A percentile compares a stretch with the other conserved stretches of the same genome.
These are phyloP conservation scores for Fragaria iinumae DNA, from an alignment of 306 rosid genomes.

Conservation along the genomic window DNA sequence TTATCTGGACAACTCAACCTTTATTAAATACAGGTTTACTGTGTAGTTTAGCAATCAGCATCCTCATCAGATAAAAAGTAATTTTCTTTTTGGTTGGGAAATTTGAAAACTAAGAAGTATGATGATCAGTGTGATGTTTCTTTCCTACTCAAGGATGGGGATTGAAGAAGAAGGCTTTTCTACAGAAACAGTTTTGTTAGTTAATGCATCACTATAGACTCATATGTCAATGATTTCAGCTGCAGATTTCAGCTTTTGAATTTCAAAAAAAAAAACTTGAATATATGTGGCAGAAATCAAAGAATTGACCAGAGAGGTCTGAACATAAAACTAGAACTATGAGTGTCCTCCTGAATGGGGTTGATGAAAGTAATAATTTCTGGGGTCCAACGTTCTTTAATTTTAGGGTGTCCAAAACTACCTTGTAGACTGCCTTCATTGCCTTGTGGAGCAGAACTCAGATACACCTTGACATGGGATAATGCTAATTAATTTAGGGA, in stretches of 20 bases:
- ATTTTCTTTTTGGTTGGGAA: conserved; percentile 7
- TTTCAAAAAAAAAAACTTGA: background rate
- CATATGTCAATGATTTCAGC: background rate
- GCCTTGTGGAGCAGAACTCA: background rate
- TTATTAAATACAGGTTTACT: background rate
- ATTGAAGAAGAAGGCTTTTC: conserved; percentile 12
- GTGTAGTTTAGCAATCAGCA: conserved; percentile 29
- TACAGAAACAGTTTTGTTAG: conserved; percentile 9
- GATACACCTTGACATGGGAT: background rate
- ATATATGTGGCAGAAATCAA: background rate
- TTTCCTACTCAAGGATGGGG: background rate
- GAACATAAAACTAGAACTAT: background rate
- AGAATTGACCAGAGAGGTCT: background rate
- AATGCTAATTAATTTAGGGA: background rate
- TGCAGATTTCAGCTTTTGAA: background rate
- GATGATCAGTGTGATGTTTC: background rate
- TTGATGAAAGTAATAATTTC: background rate
- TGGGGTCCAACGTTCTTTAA: background rate
- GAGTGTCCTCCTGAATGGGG: background rate
- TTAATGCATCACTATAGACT: background rate
- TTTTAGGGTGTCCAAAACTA: background rate
- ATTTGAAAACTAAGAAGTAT: background rate
- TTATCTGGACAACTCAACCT: conserved; percentile 19
- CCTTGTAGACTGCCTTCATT: background rate
- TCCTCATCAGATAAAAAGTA: conserved; percentile 23